A percentile compares a stretch with the other conserved stretches of the same genome.
These are phyloP conservation scores for Cunninghamia lanceolata DNA, from an alignment of 75 land plant genomes.

Conservation along the genomic window DNA sequence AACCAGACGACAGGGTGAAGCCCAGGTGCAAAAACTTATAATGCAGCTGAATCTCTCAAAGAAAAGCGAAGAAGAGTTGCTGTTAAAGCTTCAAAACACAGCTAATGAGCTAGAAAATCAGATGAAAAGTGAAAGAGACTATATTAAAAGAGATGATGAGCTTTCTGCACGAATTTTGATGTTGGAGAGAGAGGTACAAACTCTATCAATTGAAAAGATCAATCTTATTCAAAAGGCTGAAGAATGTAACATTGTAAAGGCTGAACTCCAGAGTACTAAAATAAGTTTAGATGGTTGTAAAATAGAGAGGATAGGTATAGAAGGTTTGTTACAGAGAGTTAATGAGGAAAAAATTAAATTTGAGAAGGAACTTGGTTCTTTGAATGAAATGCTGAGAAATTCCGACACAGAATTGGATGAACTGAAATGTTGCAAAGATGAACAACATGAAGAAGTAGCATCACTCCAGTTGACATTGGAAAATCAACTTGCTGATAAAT, in stretches of 20 bases:
- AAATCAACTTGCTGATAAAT: conserved; percentile 4
- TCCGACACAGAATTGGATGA: conserved; percentile 20
- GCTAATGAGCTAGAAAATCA: conserved; percentile 22
- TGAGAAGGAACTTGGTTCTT: conserved; percentile 21
- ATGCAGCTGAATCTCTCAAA: conserved; percentile 29
- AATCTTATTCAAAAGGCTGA: conserved; percentile 27
- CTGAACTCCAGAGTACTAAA: conserved; percentile 27
- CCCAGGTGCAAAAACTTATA: conserved; percentile 22
- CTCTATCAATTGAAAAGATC: conserved; percentile 28
- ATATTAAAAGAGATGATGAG: conserved; percentile 11
- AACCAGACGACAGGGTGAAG: conserved; percentile 17
- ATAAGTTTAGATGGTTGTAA: conserved; percentile 31
- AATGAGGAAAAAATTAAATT: conserved; percentile 17
- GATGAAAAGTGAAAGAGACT: conserved; percentile 15
- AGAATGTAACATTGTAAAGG: conserved; percentile 28
- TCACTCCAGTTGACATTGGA: conserved; percentile 26
- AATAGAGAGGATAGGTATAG: conserved; percentile 25
- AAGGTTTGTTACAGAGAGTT: conserved; percentile 22
- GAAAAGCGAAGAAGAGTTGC: conserved; percentile 27
- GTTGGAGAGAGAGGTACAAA: conserved; percentile 32
- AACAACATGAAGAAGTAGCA: conserved; percentile 23
- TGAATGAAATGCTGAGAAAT: conserved; percentile 25
- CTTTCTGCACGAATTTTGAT: conserved; percentile 8
- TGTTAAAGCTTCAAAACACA: conserved; percentile 29
- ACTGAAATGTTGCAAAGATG: conserved; percentile 19